Base-by-base conservation (phyloP, 495 filamentous ascomycete species). In the Aspergillus wentii region DNA sequence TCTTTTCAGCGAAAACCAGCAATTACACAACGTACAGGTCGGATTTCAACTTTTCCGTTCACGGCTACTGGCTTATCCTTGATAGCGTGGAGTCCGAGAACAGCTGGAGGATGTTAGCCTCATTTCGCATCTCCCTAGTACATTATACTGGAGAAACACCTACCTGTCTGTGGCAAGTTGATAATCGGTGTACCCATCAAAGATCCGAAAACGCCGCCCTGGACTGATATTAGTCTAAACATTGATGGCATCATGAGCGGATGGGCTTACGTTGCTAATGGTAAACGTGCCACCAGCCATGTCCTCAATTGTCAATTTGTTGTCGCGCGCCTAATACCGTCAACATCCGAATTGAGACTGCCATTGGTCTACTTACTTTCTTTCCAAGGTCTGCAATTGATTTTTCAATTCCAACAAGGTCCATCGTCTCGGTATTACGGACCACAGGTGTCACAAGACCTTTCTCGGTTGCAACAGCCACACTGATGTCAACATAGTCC, bases 201-300 rank as follows among this genome's bases (percentile, higher is more conserved):
- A 17, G 83, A 86, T 20, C 83, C 82, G 51, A 85, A 85, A 33
- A 85, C 80, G 48, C 80, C 80, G 43, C 80, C 80, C 75, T 79
- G 38, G 1, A 36, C 14, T 27, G 13, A 28, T 30, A 36, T 70
- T 44, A 69, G 56, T 26, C 19, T 15, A 9, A 16, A 29, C 3
- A 15, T 5, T 20, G 9, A n/a, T 9, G 13, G 15, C 5, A 26
- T 5, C 8, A 34, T n/a, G 27, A 10, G 8, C 8, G 20, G 8
- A n/a, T 16, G 16, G 33, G 54, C 71, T 58, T 40, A 78, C 88
- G 62, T 98, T 98, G 76, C 87, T 94, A 68, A 98, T 98, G 31
- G 92, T 98, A 68, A 97, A 98, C 17, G 94, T 94, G 44, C 92
- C 92, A 39, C 92, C 92, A 38, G 94, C 92, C 94, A 98, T 97